Evolutionary conservation across 352 stramenopile species (phyloP), one percentile per base, ranked within the genome.

Genomic region (Phytopythium mirpurense): DNA sequence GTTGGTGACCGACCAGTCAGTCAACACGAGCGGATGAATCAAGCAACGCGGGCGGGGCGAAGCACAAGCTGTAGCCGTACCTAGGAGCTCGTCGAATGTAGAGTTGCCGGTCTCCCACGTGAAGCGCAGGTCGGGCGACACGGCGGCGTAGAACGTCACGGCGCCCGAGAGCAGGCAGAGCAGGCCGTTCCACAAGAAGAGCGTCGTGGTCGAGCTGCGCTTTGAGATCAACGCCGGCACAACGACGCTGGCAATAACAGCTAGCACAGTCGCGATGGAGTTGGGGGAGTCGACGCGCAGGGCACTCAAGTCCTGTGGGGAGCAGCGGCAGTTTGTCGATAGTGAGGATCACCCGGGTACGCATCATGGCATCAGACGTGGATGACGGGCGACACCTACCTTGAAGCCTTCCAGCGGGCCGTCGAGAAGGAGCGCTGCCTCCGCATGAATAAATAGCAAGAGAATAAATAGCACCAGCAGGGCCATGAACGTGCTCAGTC

Each of bases 101-200:
- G 59, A 60, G 35, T 90, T 65, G 18, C 80, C 79, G 37, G 71
- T 83, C 52, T 76, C 64, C 83, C 83, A 93, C 44, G 68, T 66
- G 37, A 93, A 54, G 24, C 77, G 45, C 27, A 87, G 56, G 7
- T 84, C 69, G 16, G 73, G 64, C 18, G 73, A 83, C 37, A 86
- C 67, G 4, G 83, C 83, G n/a, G 90, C 67, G 37, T 70, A 74
- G 54, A 93, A 89, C 51, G 66, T 68, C 27, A 73, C 56, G 45
- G 71, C 42, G 5, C 67, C 69, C 23, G 72, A 78, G 1, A 87
- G 52, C 38, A 88, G 55, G 37, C 70, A 88, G 12, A 86, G 38
- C 40, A 89, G 32, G 24, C 78, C 80, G 36, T 89, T 91, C 72
- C 72, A 88, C 50, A 89, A 87, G 48, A 91, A 82, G n/a, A 59